Evolutionary conservation across 202 grass and related monocot species (phyloP), one percentile per base, ranked within the genome.

Genomic region (Dendrocalamus latiflorus): DNA sequence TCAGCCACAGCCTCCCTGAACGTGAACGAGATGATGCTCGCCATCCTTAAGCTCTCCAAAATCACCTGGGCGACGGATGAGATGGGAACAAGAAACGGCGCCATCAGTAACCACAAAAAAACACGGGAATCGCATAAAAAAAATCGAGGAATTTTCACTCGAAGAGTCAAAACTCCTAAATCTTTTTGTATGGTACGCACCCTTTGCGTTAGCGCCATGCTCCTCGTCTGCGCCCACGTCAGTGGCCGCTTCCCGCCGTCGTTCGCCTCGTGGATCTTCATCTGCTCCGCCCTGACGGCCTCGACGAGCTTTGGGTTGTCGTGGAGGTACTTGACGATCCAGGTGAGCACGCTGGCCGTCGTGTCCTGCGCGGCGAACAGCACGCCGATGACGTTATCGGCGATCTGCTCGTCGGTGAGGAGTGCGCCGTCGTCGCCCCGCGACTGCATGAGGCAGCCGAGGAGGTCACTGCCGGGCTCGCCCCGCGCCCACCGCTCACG

Each of bases 341-440:
- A 99, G 11, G 96, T 99, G 78, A 99, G 89, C 43, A 83, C 85
- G 80, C 96, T 99, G 21, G 96, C 96, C 8, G 96, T 99, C 4
- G 96, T 99, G 91, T 99, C 93, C 86, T 92, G 93, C 14, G 96
- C 96, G 41, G 96, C 96, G 85, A 99, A 99, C 41, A 96, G 83
- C 8, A 94, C 89, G 53, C 96, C 96, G 63, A 99, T 86, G 20
- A 92, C 76, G 93, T 99, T 99, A 70, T 99, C 96, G 75, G 89
- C 81, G 30, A 99, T 73, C 86, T 96, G 93, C 56, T 94, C 85
- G 62, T 95, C 89, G 24, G 54, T 86, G 3, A 94, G 86, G n/a
- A 77, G 82, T 39, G 60, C 34, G 72, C 34, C 82, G 8, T 59
- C 91, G 38, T 55, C 83, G 36, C 66, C 73, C 36, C 58, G 63